A percentile compares a stretch with the other conserved stretches of the same genome.
Evolutionary conservation across 1,139 yeast species (phyloP).

Genomic region (Pneumocystis sp.): DNA sequence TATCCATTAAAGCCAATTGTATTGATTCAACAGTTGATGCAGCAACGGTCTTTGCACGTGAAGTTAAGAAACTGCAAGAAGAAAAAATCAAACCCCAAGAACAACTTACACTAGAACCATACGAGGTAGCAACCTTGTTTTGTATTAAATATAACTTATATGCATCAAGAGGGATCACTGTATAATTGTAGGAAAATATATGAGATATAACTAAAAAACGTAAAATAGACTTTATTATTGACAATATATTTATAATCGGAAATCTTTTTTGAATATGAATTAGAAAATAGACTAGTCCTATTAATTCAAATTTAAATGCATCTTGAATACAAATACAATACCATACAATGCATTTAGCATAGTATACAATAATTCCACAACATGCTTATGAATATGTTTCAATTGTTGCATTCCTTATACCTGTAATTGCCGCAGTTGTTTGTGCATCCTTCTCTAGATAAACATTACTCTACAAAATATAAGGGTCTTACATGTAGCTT

Average conservation of each 20-base stretch:
- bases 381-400: conserved; percentile 44
- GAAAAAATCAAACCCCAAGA: conserved; percentile 97
- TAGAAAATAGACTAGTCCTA: neutral
- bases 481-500: conserved; percentile 31
- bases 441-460: conserved; percentile 46
- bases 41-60: conserved; percentile 97
- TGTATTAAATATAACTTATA: conserved; percentile 14
- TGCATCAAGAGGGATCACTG: conserved; percentile 99
- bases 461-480: conserved; percentile 19
- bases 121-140: conserved; percentile 3
- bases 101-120: conserved; percentile 76
- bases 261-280: neutral
- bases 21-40: conserved; percentile 98
- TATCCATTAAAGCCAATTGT: conserved; percentile 98
- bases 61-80: conserved; percentile 96
- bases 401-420: conserved; percentile 77
- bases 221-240: neutral
- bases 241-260: neutral
- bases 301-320: neutral
- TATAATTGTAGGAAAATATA: conserved; percentile 87
- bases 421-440: conserved; percentile 69
- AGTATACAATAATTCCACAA: neutral
- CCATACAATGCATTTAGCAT: neutral
- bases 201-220: neutral
- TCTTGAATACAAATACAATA: neutral